Percentiles rank a stretch among this genome's conserved stretches.
Evolutionary conservation across 305 asterid genomes (phyloP).

Genomic region (Lippia alba): DNA sequence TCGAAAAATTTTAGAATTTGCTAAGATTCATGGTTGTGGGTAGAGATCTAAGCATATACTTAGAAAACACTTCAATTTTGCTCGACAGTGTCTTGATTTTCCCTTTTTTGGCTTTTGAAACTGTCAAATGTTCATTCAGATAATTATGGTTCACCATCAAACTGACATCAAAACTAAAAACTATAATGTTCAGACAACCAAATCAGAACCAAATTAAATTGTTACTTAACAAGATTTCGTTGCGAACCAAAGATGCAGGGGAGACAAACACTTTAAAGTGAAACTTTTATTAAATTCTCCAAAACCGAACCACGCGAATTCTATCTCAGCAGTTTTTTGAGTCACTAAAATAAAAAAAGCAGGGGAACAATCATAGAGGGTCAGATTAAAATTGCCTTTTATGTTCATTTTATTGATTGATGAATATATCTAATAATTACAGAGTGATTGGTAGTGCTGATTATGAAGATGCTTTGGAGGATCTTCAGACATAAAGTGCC

Average conservation of each 20-base stretch:
- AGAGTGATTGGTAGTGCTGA: neutral
- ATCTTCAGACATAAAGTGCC: too few relatives aligned
- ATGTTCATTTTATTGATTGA: neutral
- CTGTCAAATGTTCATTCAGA: neutral
- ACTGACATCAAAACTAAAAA: neutral
- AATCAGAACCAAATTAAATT: constrained; percentile 8
- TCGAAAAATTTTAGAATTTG: neutral
- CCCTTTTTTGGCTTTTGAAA: neutral
- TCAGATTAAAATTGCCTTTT: neutral
- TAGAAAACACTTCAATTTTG: neutral
- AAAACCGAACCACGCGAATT: neutral
- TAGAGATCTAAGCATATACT: neutral
- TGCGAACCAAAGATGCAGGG: neutral
- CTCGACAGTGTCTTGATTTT: constrained; percentile 1
- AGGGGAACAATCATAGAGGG: too few relatives aligned
- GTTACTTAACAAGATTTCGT: constrained; percentile 14
- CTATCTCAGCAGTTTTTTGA: neutral
- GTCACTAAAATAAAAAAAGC: too few relatives aligned
- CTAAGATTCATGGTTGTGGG: neutral
- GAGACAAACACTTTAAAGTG: neutral
- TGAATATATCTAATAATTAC: neutral
- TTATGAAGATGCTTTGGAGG: too few relatives aligned
- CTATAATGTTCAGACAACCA: constrained; percentile 1
- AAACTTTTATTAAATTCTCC: neutral
- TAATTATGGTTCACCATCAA: neutral